Evolutionary conservation across 805 yeast genomes (phyloP), one percentile per base, ranked within the genome.

Genomic region (Sugiyamaella chiloensis): DNA sequence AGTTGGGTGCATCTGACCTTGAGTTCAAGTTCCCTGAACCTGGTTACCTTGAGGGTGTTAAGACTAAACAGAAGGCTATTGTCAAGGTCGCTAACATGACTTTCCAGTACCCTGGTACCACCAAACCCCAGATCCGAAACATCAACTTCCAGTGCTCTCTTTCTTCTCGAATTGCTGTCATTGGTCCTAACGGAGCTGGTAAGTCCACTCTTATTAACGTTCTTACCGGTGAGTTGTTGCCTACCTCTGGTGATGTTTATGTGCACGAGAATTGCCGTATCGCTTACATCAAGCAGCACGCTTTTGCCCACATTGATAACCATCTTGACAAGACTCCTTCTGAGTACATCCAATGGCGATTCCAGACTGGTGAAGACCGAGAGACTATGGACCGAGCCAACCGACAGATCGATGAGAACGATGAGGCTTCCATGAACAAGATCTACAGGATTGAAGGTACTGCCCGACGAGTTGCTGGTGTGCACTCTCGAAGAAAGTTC

Each of bases 301-400:
- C 99, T 74, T 93, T 93, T 71, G 98, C 98, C 60, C 99, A 93
- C 76, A 91, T 93, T 69, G 99, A 95, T 76, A 82, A 86, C 71
- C 99, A 93, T 73, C 82, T 91, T 74, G 99, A 93, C 83, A 87
- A 86, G 83, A 93, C 99, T 69, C 99, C 99, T 71, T 89, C 97
- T 68, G 99, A 93, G 81, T 93, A 93, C 81, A 93, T 93, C 66
- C 99, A 93, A 81, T 93, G 99, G 99, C 93, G 99, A 85, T 93
- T 91, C 97, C 99, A 93, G 81, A 93, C 99, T 71, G 99, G 99
- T 90, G 99, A 93, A 81, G 99, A 93, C 78, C 89, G 99, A 81
- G 99, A 93, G 82, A 93, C 99, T 77, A 93, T 93, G 99, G 99
- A 93, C 82, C 87, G 98, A 81, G 99, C 98, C 72, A 88, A 95